Conservation (phyloP, 177 flowering plant species). For the Vitis hybrid region DNA sequence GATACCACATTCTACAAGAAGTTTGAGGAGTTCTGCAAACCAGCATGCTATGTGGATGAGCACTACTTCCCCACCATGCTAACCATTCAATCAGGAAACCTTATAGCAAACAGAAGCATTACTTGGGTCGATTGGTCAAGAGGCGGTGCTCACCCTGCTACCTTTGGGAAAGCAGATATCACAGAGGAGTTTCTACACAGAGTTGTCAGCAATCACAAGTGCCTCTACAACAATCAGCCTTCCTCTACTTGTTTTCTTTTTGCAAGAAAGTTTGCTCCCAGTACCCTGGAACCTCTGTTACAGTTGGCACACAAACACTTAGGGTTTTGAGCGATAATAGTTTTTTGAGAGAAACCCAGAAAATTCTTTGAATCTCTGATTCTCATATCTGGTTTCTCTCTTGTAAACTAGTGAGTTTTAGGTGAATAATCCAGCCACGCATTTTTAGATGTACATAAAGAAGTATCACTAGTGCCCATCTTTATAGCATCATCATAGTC, state of each 20-base stretch:
- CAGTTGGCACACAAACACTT: conserved; percentile 26
- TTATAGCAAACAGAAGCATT: conserved; percentile 47
- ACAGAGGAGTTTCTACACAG: conserved; percentile 37
- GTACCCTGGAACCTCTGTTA: conserved; percentile 43
- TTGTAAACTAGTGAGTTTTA: too few species aligned
- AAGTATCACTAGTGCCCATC: too few species aligned
- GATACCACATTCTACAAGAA: conserved; percentile 37
- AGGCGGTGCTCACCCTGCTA: conserved; percentile 64
- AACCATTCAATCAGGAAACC: conserved; percentile 28
- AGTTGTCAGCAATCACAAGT: conserved; percentile 19
- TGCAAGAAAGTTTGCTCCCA: conserved; percentile 56
- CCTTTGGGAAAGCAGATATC: conserved; percentile 40
- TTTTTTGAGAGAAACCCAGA: too few species aligned
- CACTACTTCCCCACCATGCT: conserved; percentile 66
- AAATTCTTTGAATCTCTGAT: too few species aligned
- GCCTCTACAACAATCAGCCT: conserved; percentile 35
- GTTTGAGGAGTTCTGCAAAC: conserved; percentile 40
- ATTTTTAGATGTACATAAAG: too few species aligned
- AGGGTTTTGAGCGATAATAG: conserved; percentile 18
- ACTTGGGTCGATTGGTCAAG: conserved; percentile 70
- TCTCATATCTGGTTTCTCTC: too few species aligned
- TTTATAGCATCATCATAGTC: too few species aligned
- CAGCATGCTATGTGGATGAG: conserved; percentile 56
- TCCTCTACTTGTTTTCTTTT: conserved; percentile 42
- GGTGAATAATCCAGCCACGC: too few species aligned